Evolutionary conservation across 495 filamentous ascomycete genomes (phyloP).

Genomic region (Penicillium lividum): DNA sequence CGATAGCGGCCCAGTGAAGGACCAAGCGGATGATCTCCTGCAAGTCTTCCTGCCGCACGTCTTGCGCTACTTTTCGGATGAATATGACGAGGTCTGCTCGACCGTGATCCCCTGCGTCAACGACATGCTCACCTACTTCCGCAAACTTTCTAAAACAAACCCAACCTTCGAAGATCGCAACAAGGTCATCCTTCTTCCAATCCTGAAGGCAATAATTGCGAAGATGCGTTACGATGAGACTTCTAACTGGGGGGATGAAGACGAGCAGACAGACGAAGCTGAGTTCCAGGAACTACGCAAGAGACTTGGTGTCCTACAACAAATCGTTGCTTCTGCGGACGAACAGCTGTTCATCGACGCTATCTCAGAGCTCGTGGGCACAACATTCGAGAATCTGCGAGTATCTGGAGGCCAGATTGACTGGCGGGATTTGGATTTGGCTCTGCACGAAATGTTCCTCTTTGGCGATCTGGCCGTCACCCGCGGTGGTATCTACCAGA

Average conservation of each 20-base stretch:
- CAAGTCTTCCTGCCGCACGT: constrained; percentile 81
- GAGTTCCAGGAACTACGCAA: constrained; percentile 96
- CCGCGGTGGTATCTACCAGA: constrained; percentile 77
- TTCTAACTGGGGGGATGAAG: constrained; percentile 88
- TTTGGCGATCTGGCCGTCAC: constrained; percentile 91
- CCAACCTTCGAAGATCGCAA: constrained; percentile 65
- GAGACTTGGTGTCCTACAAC: constrained; percentile 82
- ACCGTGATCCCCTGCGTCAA: constrained; percentile 89
- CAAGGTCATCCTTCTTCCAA: constrained; percentile 74
- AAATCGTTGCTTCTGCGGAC: constrained; percentile 82
- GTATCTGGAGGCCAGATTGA: constrained; percentile 71
- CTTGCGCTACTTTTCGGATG: constrained; percentile 91
- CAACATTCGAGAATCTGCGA: constrained; percentile 75
- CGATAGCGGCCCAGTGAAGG: constrained; percentile 55
- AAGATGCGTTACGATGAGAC: constrained; percentile 99
- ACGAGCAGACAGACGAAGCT: constrained; percentile 95
- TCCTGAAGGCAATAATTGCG: constrained; percentile 84
- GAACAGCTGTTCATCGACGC: constrained; percentile 81
- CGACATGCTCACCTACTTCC: constrained; percentile 83
- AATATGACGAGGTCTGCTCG: constrained; percentile 96
- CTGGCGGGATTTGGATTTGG: constrained; percentile 94
- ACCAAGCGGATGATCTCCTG: constrained; percentile 71
- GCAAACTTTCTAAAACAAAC: constrained; percentile 67
- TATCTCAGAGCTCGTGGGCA: constrained; percentile 78
- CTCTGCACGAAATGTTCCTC: constrained; percentile 95